Evolutionary conservation across 1,284 basidiomycete species (phyloP).

Genomic region (Trametes pubescens): DNA sequence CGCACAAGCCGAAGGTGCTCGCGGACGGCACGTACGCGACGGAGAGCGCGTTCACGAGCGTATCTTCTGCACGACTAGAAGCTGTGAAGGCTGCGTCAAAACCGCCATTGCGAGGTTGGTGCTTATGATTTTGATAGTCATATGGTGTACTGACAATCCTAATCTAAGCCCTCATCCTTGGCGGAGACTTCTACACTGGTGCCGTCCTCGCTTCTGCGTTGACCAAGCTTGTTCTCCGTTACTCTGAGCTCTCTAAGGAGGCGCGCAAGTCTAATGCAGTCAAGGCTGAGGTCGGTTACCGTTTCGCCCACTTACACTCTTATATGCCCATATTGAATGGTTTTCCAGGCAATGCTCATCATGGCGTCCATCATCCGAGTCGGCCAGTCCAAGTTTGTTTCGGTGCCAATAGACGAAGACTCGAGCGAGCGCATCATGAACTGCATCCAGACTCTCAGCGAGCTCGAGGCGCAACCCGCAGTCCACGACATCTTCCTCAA

Average conservation of each 20-base stretch:
- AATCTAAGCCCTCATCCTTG: slow-evolving; percentile 80
- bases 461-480: slow-evolving; percentile 67
- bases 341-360: slow-evolving; percentile 88
- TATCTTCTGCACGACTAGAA: slow-evolving; percentile 74
- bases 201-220: slow-evolving; percentile 89
- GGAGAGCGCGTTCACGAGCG: slow-evolving; percentile 89
- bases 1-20: slow-evolving; percentile 73
- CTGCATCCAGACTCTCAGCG: slow-evolving; percentile 93
- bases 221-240: slow-evolving; percentile 92
- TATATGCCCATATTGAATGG: slow-evolving; percentile 6
- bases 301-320: not conserved
- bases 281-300: slow-evolving; percentile 78
- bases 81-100: slow-evolving; percentile 88
- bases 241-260: slow-evolving; percentile 70
- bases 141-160: not conserved
- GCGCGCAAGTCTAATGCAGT: slow-evolving; percentile 72
- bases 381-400: slow-evolving; percentile 95
- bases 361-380: slow-evolving; percentile 98
- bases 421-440: slow-evolving; percentile 96
- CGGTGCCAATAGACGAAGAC: slow-evolving; percentile 97
- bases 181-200: slow-evolving; percentile 98
- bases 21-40: slow-evolving; percentile 99
- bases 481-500: slow-evolving; percentile 91
- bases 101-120: slow-evolving; percentile 85
- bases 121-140: no score